Base-by-base conservation (phyloP, 176 grass and related monocot genomes). In the Tuctoria greenei region DNA sequence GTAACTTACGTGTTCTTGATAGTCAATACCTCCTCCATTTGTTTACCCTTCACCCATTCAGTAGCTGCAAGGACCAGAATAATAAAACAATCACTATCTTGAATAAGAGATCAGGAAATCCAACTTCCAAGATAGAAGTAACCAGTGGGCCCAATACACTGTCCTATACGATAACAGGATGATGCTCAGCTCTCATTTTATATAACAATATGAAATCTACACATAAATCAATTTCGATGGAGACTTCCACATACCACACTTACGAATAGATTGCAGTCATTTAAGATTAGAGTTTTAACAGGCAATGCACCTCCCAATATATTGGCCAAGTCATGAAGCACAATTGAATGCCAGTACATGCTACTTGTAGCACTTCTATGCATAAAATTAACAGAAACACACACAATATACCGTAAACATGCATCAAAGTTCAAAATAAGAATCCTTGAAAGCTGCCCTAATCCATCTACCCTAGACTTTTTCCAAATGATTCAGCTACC, bases 1-100 rank as follows among this genome's bases (percentile, higher is more conserved):
- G 71, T 31, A 31, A 61, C 85, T 90, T 78, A 99, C 96, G 89
- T 99, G 51, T 99, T 99, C 72, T 92, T 99, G 67, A 99, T 99
- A 38, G 89, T 82, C 85, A 95, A 18, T 25, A 95, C 96, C 76
- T 99, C 92, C 73, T 99, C 92, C 85, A 81, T 99, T 62, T 90
- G 89, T 58, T 92, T 95, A 76, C 96, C 92, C 80, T 99, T 99
- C 46, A 95, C 92, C 95, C 92, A 99, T 86, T 99, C 96, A 42
- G 96, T 99, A 74, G 89, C 92, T 99, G 89, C 74, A 88, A 57
- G 52, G 62, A 78, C 18, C 12, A 79, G 36, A 67, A 2, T 43
- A 56, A 24, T 62, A 35, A 8, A 47, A 34, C 13, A 64, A 47
- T 10, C 5, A 35, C 2, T 38, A 72, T 55, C 18, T 65, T 49